Percentiles rank a stretch among this genome's conserved stretches.
Conservation (phyloP, 805 yeast species). For the Ogataea kodamae region DNA sequence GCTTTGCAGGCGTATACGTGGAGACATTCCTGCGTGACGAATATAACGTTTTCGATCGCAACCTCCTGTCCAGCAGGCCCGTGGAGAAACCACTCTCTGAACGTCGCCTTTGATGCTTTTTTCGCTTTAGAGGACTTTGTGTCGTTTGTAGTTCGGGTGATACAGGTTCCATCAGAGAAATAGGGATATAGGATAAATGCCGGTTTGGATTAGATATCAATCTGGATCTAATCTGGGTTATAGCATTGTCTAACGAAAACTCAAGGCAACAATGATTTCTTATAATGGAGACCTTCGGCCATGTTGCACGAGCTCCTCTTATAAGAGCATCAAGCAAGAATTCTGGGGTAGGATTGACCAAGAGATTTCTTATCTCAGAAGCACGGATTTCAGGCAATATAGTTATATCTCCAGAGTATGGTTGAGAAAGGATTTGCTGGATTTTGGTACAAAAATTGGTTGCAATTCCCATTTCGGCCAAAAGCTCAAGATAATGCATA, state of each 20-base stretch:
- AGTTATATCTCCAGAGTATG: slow-evolving; percentile 91
- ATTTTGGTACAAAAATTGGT: slow-evolving; percentile 69
- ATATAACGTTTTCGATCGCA: slow-evolving; percentile 8
- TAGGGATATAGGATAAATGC: slow-evolving; percentile 13
- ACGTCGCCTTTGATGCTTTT: slow-evolving; percentile 17
- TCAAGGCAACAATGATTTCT: slow-evolving; percentile 89
- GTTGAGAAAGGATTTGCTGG: slow-evolving; percentile 75
- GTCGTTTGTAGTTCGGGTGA: no score
- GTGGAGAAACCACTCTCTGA: slow-evolving; percentile 18
- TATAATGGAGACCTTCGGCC: slow-evolving; percentile 87
- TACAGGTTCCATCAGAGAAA: slow-evolving; percentile 14
- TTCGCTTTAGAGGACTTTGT: slow-evolving; percentile 3
- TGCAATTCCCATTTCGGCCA: slow-evolving; percentile 73
- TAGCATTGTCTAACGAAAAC: slow-evolving; percentile 78
- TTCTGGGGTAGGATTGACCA: slow-evolving; percentile 79
- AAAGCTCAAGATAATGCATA: slow-evolving; percentile 70
- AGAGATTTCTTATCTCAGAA: slow-evolving; percentile 55
- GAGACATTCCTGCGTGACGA: slow-evolving; percentile 7
- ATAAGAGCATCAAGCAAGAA: slow-evolving; percentile 65
- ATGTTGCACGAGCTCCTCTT: slow-evolving; percentile 87
- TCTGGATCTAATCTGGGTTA: slow-evolving; percentile 61
- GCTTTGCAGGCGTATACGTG: slow-evolving; percentile 6
- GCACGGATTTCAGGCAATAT: slow-evolving; percentile 74
- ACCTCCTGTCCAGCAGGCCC: slow-evolving; percentile 6
- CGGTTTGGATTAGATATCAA: slow-evolving; percentile 38